Evolutionary conservation across 2,329 filamentous ascomycete species (phyloP).

Genomic region (Fusarium sp.): DNA sequence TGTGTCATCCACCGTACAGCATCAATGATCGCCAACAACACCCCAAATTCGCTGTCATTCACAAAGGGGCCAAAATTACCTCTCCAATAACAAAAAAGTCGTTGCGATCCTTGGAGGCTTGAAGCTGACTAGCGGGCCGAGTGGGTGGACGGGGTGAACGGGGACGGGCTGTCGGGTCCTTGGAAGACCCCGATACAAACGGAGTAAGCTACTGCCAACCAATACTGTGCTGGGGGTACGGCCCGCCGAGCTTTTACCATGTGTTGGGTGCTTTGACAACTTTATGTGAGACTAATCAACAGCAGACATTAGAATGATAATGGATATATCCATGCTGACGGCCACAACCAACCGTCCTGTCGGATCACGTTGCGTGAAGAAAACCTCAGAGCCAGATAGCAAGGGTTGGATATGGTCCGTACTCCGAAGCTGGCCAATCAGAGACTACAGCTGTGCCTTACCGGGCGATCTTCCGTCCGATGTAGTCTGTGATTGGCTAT

Average conservation of each 20-base stretch:
- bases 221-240: constrained; percentile 18
- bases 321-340: constrained; percentile 10
- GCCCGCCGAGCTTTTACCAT: not conserved
- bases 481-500: constrained; percentile 18
- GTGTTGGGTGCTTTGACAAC: not conserved
- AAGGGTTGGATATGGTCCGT: not conserved
- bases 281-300: not conserved
- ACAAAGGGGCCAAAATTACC: constrained; percentile 14
- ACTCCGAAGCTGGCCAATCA: constrained; percentile 11
- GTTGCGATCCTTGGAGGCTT: not conserved
- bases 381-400: not conserved
- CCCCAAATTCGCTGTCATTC: not conserved
- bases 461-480: constrained; percentile 35
- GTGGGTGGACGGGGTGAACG: constrained; percentile 29
- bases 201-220: constrained; percentile 5
- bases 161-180: constrained; percentile 51
- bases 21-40: not conserved
- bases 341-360: constrained; percentile 10
- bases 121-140: constrained; percentile 16
- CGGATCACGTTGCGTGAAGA: not conserved
- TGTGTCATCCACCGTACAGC: not conserved
- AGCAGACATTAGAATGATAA: not conserved
- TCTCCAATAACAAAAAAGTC: not conserved
- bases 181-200: constrained; percentile 51
- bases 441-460: not conserved